These are phyloP conservation scores for Globisporangium paddicum DNA, from an alignment of 352 stramenopile genomes.

Conservation along the genomic window DNA sequence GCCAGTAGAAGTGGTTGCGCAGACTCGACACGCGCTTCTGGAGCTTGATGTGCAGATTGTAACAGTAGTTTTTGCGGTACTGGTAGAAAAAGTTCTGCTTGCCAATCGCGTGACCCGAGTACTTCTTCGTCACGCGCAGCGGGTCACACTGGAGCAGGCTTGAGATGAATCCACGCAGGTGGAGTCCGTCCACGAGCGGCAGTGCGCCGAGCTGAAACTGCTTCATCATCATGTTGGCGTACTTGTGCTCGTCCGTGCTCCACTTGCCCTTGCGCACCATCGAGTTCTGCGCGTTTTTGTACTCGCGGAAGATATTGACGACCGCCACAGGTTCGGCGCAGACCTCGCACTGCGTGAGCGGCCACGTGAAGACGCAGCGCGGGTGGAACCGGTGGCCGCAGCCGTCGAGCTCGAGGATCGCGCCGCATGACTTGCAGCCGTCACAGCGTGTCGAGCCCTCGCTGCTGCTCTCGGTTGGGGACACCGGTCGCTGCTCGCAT, in stretches of 20 bases:
- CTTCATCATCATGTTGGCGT: conserved; percentile 81
- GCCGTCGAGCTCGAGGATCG: conserved; percentile 55
- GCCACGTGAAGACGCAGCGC: conserved; percentile 71
- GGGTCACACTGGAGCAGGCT: conserved; percentile 76
- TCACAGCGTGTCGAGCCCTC: conserved; percentile 64
- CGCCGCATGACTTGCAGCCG: conserved; percentile 65
- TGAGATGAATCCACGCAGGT: conserved; percentile 70
- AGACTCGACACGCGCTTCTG: conserved; percentile 76
- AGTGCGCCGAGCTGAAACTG: conserved; percentile 71
- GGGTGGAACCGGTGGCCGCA: conserved; percentile 78
- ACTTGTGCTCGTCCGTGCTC: conserved; percentile 70
- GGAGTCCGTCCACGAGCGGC: conserved; percentile 59
- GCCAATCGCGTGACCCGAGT: conserved; percentile 61
- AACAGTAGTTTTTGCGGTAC: conserved; percentile 55
- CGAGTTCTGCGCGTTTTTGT: conserved; percentile 32
- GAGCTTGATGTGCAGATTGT: conserved; percentile 73
- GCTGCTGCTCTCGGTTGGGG: neutral
- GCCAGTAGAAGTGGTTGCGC: conserved; percentile 82
- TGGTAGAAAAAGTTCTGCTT: conserved; percentile 81
- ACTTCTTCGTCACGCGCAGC: conserved; percentile 82
- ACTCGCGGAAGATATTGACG: conserved; percentile 50
- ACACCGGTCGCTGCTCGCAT: conserved; percentile 1
- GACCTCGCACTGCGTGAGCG: conserved; percentile 54
- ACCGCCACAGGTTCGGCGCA: conserved; percentile 37
- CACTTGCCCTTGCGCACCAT: conserved; percentile 73